These are phyloP conservation scores for Kuraishia floccosa DNA, from an alignment of 805 yeast species.

Conservation along the genomic window DNA sequence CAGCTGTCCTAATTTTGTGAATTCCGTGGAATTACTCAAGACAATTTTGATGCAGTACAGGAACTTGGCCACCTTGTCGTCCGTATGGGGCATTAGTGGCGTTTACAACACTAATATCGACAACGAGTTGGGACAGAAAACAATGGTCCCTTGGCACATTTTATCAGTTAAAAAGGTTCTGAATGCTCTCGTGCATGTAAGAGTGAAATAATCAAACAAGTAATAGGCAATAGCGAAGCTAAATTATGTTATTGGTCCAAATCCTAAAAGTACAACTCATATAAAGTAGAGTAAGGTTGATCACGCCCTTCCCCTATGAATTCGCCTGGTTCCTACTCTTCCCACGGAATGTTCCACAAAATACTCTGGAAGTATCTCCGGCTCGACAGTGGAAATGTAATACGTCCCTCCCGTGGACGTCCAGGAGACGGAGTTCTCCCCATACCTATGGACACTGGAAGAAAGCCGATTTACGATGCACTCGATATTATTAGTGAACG, in stretches of 20 bases:
- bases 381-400: constrained; percentile 58
- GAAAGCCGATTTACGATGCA: constrained; percentile 53
- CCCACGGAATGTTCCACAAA: constrained; percentile 10
- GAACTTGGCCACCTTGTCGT: constrained; percentile 34
- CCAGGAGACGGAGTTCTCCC: constrained; percentile 78
- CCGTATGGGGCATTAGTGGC: constrained; percentile 19
- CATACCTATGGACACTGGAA: constrained; percentile 54
- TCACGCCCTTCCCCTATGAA: too few species aligned
- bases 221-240: too few species aligned
- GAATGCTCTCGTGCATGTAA: constrained; percentile 45
- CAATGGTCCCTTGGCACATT: constrained; percentile 65
- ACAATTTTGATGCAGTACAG: constrained; percentile 50
- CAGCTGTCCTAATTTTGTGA: constrained; percentile 64
- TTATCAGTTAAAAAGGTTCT: constrained; percentile 54
- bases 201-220: too few species aligned
- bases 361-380: constrained; percentile 19
- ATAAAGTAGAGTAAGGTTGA: too few species aligned
- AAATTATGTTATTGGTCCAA: too few species aligned
- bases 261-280: too few species aligned
- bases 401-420: constrained; percentile 75
- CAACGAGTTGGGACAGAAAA: constrained; percentile 6
- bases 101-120: constrained; percentile 4
- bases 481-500: constrained; percentile 40
- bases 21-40: constrained; percentile 41
- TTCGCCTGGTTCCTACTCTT: constrained; percentile 1